Percentiles rank a stretch among this genome's conserved stretches.
These are phyloP conservation scores for Blastobotrys ciferrii DNA, from an alignment of 1,139 yeast species.

Conservation along the genomic window DNA sequence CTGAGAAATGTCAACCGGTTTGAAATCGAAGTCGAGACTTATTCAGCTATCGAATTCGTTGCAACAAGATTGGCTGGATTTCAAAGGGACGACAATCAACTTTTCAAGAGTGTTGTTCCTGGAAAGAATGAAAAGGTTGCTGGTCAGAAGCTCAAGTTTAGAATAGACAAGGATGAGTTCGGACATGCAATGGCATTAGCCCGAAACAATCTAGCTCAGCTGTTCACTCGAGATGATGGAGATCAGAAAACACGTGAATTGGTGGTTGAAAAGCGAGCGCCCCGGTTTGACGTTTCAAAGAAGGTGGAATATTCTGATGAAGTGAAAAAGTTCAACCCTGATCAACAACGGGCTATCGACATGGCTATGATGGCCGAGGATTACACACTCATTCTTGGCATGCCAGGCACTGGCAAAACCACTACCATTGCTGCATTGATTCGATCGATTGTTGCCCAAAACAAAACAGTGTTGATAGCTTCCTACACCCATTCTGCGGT, in stretches of 20 bases:
- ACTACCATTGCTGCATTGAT: constrained; percentile 83
- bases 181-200: constrained; percentile 75
- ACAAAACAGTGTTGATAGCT: constrained; percentile 70
- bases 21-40: constrained; percentile 45
- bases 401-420: constrained; percentile 99
- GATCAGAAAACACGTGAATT: constrained; percentile 47
- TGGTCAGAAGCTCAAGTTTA: constrained; percentile 34
- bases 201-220: constrained; percentile 66
- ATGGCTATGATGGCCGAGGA: constrained; percentile 65
- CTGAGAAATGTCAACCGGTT: constrained; percentile 46
- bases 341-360: constrained; percentile 68
- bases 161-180: constrained; percentile 81
- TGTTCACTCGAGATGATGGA: constrained; percentile 60
- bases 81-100: constrained; percentile 47
- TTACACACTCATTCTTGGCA: constrained; percentile 80
- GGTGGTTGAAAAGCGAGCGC: constrained; percentile 58
- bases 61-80: constrained; percentile 40
- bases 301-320: constrained; percentile 13
- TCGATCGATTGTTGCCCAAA: constrained; percentile 53
- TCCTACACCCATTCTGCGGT: constrained; percentile 96
- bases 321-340: constrained; percentile 49
- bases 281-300: constrained; percentile 40
- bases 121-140: constrained; percentile 1
- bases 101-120: constrained; percentile 48
- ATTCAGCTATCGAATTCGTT: constrained; percentile 37